These are phyloP conservation scores for Boletus bicolor DNA, from an alignment of 768 basidiomycete genomes.

Conservation along the genomic window DNA sequence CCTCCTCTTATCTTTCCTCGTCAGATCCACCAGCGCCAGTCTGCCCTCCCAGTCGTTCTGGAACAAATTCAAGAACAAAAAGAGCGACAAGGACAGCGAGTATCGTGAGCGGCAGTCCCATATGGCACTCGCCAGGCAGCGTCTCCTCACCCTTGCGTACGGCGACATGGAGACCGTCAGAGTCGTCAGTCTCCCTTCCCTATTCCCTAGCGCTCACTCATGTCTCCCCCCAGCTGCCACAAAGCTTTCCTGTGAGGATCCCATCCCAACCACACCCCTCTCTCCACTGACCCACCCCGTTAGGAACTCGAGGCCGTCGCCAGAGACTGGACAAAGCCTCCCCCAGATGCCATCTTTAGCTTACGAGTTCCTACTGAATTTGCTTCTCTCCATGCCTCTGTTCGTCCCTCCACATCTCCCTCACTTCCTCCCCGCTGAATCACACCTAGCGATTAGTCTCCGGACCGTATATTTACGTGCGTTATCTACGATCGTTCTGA, in stretches of 20 bases:
- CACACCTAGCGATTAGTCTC: conserved; percentile 65
- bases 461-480: conserved; percentile 80
- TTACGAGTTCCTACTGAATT: conserved; percentile 85
- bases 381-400: conserved; percentile 80
- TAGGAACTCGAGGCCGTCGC: conserved; percentile 81
- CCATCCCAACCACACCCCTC: not conserved
- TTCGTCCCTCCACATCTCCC: conserved; percentile 37
- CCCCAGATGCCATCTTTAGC: conserved; percentile 71
- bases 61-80: conserved; percentile 67
- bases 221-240: conserved; percentile 53
- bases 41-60: conserved; percentile 48
- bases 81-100: conserved; percentile 62
- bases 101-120: conserved; percentile 49
- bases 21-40: conserved; percentile 66
- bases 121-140: conserved; percentile 70
- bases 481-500: conserved; percentile 26
- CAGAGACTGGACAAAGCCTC: conserved; percentile 83
- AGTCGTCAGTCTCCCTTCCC: conserved; percentile 40
- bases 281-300: not conserved
- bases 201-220: conserved; percentile 1
- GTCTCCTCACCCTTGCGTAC: conserved; percentile 77
- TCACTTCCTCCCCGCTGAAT: conserved; percentile 20
- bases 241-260: conserved; percentile 54
- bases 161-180: conserved; percentile 85
- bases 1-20: conserved; percentile 34